Base-by-base conservation (phyloP, 352 stramenopile species). In the Thalassiosira delicatula region DNA sequence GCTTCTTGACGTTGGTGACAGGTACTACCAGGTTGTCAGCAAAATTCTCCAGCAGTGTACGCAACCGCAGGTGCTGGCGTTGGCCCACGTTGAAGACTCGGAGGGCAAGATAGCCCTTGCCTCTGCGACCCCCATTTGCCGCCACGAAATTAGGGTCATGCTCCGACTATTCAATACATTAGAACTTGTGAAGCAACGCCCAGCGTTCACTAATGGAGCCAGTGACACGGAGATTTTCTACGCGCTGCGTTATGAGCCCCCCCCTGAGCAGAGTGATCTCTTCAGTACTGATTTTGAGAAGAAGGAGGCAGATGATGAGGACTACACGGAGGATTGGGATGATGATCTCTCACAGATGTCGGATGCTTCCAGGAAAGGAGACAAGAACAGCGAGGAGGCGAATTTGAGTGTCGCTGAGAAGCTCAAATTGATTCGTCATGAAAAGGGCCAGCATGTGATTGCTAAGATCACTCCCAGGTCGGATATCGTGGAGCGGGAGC, bases 211-310 rank as follows among this genome's bases (percentile, higher is more conserved):
- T 12, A 90, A 95, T 42, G 49, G 70, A 90, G 8, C 93, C 72
- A 57, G 88, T 89, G 37, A 93, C 87, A 27, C 91, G 94, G 79
- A 51, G 86, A 94, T 95, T 62, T 95, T 92, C 49, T 95, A 95
- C 67, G 91, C 91, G 12, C 57, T 94, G 57, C 75, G 87, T 53
- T 95, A 91, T 42, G 78, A 87, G 44, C 82, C 91, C 14, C 89
- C 89, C 51, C 69, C 75, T 30, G 65, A 92, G 56, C 68, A 79
- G 37, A 76, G 46, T 67, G 88, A 88, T 32, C 78, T 83, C 27
- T 95, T 88, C 49, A 93, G 75, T 53, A 79, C 88, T 56, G 32
- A 93, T 9, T 90, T 92, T 60, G 88, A 93, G 56, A 79, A 88
- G 59, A 85, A 86, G 30, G 89, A 92, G 76, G 71, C 78, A 35